phyloP scores from a whole-genome alignment of 1,139 yeast species.

The Geotrichum europaeum region DNA sequence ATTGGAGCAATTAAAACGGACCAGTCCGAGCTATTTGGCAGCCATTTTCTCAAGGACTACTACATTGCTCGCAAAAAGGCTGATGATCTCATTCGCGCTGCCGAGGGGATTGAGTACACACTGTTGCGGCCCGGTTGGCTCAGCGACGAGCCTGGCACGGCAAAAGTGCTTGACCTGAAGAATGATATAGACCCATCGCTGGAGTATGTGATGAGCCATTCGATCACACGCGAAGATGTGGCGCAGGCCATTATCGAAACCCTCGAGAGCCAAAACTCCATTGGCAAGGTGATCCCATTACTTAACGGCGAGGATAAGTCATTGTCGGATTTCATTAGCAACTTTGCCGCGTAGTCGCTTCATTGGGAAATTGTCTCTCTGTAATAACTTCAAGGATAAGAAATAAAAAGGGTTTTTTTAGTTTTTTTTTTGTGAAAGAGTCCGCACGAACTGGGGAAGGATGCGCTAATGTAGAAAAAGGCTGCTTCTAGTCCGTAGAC shows the following conservation, averaged over 20 bases:
- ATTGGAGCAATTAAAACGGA: slow-evolving; percentile 55
- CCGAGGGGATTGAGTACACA: slow-evolving; percentile 47
- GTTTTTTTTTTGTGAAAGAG: neutral
- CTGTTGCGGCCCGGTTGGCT: slow-evolving; percentile 48
- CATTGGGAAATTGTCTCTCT: neutral
- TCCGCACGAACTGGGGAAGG: neutral
- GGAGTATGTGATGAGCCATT: neutral
- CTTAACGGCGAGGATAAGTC: slow-evolving; percentile 10
- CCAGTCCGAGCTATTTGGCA: slow-evolving; percentile 39
- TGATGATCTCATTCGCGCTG: slow-evolving; percentile 41
- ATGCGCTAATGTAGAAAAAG: neutral
- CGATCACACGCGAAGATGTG: slow-evolving; percentile 10
- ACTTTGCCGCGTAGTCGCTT: neutral
- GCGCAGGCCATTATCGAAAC: slow-evolving; percentile 8
- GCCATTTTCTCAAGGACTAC: slow-evolving; percentile 38
- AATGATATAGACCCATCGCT: neutral
- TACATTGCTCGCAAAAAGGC: slow-evolving; percentile 54
- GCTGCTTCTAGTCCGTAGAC: neutral
- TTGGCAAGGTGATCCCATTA: slow-evolving; percentile 7
- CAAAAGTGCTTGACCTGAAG: slow-evolving; percentile 27
- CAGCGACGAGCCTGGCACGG: slow-evolving; percentile 40
- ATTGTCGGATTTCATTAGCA: neutral
- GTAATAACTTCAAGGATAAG: neutral
- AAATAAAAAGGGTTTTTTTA: neutral
- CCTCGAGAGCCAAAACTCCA: slow-evolving; percentile 2